A percentile compares a stretch with the other conserved stretches of the same genome.
phyloP scores from a whole-genome alignment of 2,329 filamentous ascomycete species.

The Dendrostoma leiphaemia region DNA sequence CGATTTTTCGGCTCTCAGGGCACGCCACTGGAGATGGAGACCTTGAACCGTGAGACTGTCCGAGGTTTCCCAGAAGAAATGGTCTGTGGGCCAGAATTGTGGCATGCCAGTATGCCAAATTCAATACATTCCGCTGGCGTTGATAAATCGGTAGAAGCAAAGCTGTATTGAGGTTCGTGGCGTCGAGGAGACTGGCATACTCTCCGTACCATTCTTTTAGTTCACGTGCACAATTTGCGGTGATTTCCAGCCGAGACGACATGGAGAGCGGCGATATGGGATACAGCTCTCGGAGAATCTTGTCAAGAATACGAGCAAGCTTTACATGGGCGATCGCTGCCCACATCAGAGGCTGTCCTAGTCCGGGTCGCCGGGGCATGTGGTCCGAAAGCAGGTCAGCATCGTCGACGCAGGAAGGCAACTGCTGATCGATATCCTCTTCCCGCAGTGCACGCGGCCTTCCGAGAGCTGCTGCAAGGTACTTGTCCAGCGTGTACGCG shows the following conservation, averaged over 20 bases:
- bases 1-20: too few species aligned
- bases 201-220: conserved; percentile 34
- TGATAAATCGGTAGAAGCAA: conserved; percentile 38
- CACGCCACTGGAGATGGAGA: too few species aligned
- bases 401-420: conserved; percentile 55
- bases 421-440: conserved; percentile 62
- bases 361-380: background rate
- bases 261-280: conserved; percentile 33
- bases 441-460: conserved; percentile 61
- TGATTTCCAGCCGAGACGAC: conserved; percentile 24
- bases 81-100: conserved; percentile 38
- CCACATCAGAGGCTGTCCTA: conserved; percentile 30
- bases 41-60: too few species aligned
- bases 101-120: conserved; percentile 41
- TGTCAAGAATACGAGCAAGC: conserved; percentile 33
- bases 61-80: conserved; percentile 35
- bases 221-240: conserved; percentile 28
- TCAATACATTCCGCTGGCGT: conserved; percentile 39
- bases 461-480: conserved; percentile 61
- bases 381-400: conserved; percentile 36
- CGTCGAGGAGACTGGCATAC: conserved; percentile 35
- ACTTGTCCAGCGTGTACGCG: conserved; percentile 62
- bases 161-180: conserved; percentile 33
- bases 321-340: conserved; percentile 35
- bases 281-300: conserved; percentile 34